These are phyloP conservation scores for Monilinia aucupariae DNA, from an alignment of 2,329 filamentous ascomycete genomes.

Conservation along the genomic window DNA sequence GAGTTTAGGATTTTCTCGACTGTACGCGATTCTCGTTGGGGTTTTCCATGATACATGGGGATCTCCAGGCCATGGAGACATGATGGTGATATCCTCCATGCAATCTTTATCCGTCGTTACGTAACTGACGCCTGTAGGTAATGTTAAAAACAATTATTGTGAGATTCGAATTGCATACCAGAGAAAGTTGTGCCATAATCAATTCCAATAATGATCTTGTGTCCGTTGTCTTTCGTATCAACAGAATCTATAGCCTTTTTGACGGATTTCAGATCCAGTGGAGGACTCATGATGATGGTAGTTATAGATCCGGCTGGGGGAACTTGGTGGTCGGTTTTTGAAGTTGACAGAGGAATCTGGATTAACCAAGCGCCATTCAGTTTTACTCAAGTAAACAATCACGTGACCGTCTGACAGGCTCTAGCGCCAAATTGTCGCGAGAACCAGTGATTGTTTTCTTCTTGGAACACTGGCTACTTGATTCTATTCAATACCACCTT, in stretches of 20 bases:
- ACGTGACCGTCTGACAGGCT: neutral
- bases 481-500: neutral
- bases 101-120: constrained; percentile 21
- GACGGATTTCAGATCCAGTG: neutral
- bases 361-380: too few relatives aligned
- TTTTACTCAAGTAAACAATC: neutral
- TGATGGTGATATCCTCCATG: constrained; percentile 23
- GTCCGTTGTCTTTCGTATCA: neutral
- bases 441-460: neutral
- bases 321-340: neutral
- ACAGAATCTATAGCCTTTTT: neutral
- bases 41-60: constrained; percentile 19
- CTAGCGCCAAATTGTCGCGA: too few relatives aligned
- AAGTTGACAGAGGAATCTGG: neutral
- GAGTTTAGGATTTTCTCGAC: constrained; percentile 19
- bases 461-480: neutral
- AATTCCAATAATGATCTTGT: constrained; percentile 29
- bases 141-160: neutral
- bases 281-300: neutral
- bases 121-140: constrained; percentile 18
- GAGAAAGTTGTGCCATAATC: constrained; percentile 31
- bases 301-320: neutral
- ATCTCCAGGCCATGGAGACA: constrained; percentile 24
- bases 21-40: constrained; percentile 26
- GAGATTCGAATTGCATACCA: constrained; percentile 14